phyloP scores from a whole-genome alignment of 208 protist genomes.

The Acanthamoeba polyphaga region DNA sequence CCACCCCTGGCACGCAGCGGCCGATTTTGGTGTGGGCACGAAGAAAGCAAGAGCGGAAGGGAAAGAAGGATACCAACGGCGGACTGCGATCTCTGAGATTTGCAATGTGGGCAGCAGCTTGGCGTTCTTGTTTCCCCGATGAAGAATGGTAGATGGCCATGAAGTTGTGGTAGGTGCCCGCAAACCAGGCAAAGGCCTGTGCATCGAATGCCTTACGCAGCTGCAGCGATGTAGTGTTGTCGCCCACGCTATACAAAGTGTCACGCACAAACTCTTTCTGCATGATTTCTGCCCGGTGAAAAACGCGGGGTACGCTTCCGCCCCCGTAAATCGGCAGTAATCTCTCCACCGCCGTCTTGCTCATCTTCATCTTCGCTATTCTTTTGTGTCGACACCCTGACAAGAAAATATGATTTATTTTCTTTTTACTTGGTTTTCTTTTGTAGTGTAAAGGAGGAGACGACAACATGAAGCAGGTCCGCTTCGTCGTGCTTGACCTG shows the following conservation, averaged over 20 bases:
- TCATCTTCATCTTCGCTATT: no score
- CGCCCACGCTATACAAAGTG: slow-evolving; percentile 5
- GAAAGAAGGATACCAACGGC: neutral
- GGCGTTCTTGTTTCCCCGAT: neutral
- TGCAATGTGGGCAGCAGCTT: neutral
- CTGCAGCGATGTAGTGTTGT: neutral
- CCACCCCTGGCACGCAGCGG: neutral
- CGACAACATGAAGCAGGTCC: slow-evolving; percentile 9
- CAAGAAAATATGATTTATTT: no score
- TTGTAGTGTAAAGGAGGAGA: neutral
- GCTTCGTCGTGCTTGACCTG: slow-evolving; percentile 5
- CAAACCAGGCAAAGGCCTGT: slow-evolving; percentile 13
- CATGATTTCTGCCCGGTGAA: neutral
- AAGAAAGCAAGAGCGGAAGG: neutral
- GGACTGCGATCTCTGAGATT: neutral
- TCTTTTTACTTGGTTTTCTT: neutral
- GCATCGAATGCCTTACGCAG: neutral
- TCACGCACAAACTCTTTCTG: neutral
- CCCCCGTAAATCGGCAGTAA: neutral
- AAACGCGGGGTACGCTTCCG: no score
- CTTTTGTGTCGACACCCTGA: no score
- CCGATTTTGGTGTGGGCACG: neutral
- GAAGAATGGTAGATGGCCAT: neutral
- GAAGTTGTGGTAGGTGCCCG: slow-evolving; percentile 71
- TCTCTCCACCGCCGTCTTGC: neutral